Base-by-base conservation (phyloP, 805 yeast species). In the Wickerhamiella dianesei region DNA sequence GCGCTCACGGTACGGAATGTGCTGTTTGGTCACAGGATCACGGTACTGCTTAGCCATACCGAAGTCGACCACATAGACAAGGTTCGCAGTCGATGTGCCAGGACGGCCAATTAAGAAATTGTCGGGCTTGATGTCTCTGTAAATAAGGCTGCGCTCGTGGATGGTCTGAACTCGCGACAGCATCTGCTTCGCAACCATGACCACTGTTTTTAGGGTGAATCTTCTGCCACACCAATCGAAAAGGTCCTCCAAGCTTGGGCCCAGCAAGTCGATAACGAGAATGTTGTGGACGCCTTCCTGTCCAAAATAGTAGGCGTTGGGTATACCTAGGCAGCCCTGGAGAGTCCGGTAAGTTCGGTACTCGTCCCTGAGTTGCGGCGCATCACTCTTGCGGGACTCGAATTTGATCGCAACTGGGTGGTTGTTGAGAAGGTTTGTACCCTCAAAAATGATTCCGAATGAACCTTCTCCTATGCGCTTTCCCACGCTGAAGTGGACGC, bases 391-490 rank as follows among this genome's bases (percentile, higher is more conserved):
- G 58, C 97, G 74, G 18, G 96, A 97, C 67, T 92, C 72, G 58
- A 92, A 92, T 66, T 92, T 92, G 64, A 92, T 89, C 37, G 97
- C 98, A 41, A 92, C 97, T 44, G 84, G 94, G 51, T 80, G 81
- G 54, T 88, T 88, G 68, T 87, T 89, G 57, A 92, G 77, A 61
- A 92, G 73, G 63, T 92, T 89, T 40, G 85, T 76, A 52, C 98
- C 98, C 68, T 92, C 97, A 63, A 92, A 92, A 50, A 92, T 82
- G 45, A 92, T 95, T 48, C 98, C 98, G 64, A 92, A 92, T 3
- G 97, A 89, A 40, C 98, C 98, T 67, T 92, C 97, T 48, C 98
- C 98, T 51, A 92, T 88, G 68, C 92, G 92, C 65, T 88, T 89
- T 49, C 97, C 98, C 48, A 92, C 92, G 57, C 87, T 82, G 68